Percentiles rank a stretch among this genome's conserved stretches.
Evolutionary conservation across 2,329 filamentous ascomycete genomes (phyloP).

Genomic region (Hypoxylon sp.): DNA sequence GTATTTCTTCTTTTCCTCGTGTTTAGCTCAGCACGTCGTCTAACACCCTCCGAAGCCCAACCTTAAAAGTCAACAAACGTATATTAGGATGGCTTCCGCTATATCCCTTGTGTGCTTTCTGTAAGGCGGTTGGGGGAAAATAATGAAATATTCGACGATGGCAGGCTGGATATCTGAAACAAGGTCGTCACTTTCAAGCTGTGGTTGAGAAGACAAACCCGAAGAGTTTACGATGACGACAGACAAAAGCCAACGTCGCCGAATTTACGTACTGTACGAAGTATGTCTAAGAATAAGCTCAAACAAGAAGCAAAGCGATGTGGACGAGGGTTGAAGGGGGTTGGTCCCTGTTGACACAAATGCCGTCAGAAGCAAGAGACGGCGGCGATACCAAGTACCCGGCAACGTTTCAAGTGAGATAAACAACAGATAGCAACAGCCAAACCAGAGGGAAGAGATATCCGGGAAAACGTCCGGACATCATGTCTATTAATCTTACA

Average conservation of each 20-base stretch:
- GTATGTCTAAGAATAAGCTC: conserved; percentile 41
- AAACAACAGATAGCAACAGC: conserved; percentile 25
- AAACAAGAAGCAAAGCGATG: conserved; percentile 32
- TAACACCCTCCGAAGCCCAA: conserved; percentile 6
- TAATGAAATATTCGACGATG: conserved; percentile 27
- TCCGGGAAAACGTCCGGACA: conserved; percentile 20
- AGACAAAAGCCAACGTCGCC: conserved; percentile 23
- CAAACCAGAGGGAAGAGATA: conserved; percentile 22
- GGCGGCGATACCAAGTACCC: conserved; percentile 15
- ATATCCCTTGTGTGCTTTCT: conserved; percentile 25
- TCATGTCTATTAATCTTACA: conserved; percentile 45
- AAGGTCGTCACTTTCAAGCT: conserved; percentile 29
- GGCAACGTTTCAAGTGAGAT: conserved; percentile 22
- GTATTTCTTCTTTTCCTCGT: conserved; percentile 21
- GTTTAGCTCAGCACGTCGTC: conserved; percentile 7
- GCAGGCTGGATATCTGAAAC: conserved; percentile 41
- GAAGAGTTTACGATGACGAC: conserved; percentile 44
- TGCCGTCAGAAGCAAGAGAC: conserved; percentile 34
- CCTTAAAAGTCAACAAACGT: conserved; percentile 7
- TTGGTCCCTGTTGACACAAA: conserved; percentile 33
- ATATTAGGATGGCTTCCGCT: conserved; percentile 25
- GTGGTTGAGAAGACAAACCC: conserved; percentile 28
- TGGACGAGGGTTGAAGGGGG: conserved; percentile 15
- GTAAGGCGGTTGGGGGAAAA: conserved; percentile 36
- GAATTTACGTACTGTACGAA: conserved; percentile 44